Evolutionary conservation across 108 stramenopile genomes (phyloP), one percentile per base, ranked within the genome.

Genomic region (Nitzschia sp.): DNA sequence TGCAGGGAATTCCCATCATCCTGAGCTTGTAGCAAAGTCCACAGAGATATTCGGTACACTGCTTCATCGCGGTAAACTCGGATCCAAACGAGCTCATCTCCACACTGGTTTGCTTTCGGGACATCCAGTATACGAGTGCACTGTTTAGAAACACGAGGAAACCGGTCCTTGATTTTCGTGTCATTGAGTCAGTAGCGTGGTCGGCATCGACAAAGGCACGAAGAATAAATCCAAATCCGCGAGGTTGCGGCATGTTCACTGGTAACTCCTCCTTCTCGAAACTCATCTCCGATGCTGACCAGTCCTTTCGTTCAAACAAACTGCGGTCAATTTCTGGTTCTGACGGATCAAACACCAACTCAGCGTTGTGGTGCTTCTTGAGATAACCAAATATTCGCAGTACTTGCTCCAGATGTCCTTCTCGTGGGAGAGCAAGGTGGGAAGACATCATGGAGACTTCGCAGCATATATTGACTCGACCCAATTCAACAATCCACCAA

Each of bases 1-100:
- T 54, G 19, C 80, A 49, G 18, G 70, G 71, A 4, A 84, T 74
- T 1, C 84, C 82, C 84, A 83, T 81, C 71, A 83, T 83, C 5
- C 82, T 53, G 24, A 84, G 54, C 67, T 85, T 82, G 70, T 85
- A 85, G 58, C 84, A 35, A 24, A 88, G 31, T 11, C 78, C 83
- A 54, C 70, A 1, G 21, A 82, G 24, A 25, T 49, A 78, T 54
- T 85, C 84, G 31, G 28, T 51, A 27, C 70, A 68, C 48, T 49
- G 51, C 57, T 73, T 84, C 78, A 84, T 82, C 24, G 82, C 88
- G 11, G 75, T 46, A 35, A 84, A 81, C 59, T 89, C 82, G 57
- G 46, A 55, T 74, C 88, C 59, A 62, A 45, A 59, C 1, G 75
- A 68, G 30, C 59, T 63, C 0, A 82, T 69, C 48, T 85, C 80